phyloP scores from a whole-genome alignment of 257 asterid species.

The Datura wrightii region DNA sequence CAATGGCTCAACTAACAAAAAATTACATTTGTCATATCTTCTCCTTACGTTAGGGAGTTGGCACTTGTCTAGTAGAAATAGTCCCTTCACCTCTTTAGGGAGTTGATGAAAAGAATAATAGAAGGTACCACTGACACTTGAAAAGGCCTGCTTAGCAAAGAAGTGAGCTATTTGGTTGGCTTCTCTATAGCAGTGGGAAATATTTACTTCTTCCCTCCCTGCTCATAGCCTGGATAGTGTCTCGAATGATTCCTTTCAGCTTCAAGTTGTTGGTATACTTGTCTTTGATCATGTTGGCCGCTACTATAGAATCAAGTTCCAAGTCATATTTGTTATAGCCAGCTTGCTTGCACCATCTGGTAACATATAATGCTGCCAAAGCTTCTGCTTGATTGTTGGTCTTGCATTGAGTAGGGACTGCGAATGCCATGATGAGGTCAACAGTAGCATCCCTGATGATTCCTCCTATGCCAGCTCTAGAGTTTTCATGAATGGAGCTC shows the following conservation, averaged over 20 bases:
- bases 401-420: background rate
- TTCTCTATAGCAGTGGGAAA: background rate
- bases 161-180: background rate
- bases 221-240: background rate
- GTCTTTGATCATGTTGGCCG: background rate
- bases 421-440: background rate
- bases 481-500: too few species aligned
- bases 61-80: background rate
- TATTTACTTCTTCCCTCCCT: background rate
- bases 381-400: background rate
- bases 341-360: background rate
- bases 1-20: background rate
- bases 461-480: background rate
- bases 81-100: background rate
- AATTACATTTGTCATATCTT: background rate
- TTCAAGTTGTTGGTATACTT: background rate
- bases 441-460: background rate
- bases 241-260: too few species aligned
- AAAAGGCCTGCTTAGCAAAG: background rate
- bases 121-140: background rate
- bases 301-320: background rate
- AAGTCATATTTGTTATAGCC: background rate
- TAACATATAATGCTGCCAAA: too few species aligned
- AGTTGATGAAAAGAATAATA: background rate
- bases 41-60: background rate